phyloP scores from a whole-genome alignment of 768 basidiomycete species.

The Cystobasidium tubakii region DNA sequence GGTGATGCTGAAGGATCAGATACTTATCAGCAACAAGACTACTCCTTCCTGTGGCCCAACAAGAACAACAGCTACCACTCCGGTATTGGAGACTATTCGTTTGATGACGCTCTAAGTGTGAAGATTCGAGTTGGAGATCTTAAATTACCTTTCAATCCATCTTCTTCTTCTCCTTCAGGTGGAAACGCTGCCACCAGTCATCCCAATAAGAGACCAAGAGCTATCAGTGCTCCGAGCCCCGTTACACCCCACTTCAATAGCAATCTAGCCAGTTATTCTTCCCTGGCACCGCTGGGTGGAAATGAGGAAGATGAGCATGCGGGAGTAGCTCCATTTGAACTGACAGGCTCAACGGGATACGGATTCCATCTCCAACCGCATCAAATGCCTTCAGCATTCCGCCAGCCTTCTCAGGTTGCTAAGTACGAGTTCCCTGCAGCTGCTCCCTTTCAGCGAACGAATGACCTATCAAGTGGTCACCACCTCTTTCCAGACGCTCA shows the following conservation, averaged over 20 bases:
- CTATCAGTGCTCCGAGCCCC: constrained; percentile 9
- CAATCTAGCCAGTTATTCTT: not conserved
- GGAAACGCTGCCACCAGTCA: not conserved
- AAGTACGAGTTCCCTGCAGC: not conserved
- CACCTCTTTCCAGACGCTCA: not conserved
- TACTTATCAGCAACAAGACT: not conserved
- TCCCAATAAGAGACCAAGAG: constrained; percentile 1
- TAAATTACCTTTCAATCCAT: not conserved
- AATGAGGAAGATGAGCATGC: not conserved
- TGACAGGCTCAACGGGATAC: not conserved
- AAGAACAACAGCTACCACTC: not conserved
- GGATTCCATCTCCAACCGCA: not conserved
- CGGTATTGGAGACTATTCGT: not conserved
- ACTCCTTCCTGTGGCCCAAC: too few species aligned
- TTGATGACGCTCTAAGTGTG: not conserved
- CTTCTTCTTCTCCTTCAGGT: not conserved
- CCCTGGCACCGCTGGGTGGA: too few species aligned
- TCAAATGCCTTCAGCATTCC: not conserved
- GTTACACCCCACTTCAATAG: not conserved
- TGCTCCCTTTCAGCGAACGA: not conserved
- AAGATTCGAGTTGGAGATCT: not conserved
- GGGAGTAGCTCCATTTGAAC: not conserved
- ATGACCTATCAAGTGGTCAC: not conserved
- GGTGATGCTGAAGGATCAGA: constrained; percentile 23
- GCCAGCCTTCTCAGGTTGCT: not conserved